Percentiles rank a stretch among this genome's conserved stretches.
phyloP scores from a whole-genome alignment of 768 basidiomycete species.

The Cystofilobasidium ferigula region DNA sequence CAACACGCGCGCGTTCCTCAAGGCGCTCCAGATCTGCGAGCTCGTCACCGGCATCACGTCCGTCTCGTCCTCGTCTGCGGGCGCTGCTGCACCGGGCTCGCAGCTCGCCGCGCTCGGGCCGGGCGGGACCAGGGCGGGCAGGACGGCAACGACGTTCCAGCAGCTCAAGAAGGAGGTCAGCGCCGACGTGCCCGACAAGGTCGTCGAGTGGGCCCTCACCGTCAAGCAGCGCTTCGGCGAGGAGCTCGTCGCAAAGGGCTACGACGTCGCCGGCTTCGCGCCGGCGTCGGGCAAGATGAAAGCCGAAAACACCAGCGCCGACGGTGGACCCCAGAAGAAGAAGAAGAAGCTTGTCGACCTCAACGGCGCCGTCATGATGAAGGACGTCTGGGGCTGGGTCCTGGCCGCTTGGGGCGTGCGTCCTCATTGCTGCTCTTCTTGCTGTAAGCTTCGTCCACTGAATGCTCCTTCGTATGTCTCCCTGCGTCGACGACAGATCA shows the following conservation, averaged over 20 bases:
- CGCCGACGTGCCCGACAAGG: neutral
- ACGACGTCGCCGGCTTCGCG: neutral
- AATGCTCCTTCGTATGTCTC: neutral
- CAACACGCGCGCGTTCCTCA: neutral
- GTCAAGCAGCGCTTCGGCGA: neutral
- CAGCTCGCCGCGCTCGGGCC: neutral
- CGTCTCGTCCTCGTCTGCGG: neutral
- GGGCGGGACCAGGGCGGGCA: neutral
- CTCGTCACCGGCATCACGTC: neutral
- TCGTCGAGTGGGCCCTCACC: neutral
- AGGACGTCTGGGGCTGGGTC: neutral
- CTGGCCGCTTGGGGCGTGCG: neutral
- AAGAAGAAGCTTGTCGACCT: neutral
- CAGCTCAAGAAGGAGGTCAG: neutral
- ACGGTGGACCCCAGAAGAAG: neutral
- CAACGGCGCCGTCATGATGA: neutral
- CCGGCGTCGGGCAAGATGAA: neutral
- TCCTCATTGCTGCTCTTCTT: neutral
- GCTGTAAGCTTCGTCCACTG: too few species aligned
- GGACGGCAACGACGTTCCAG: neutral
- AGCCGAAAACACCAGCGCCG: neutral
- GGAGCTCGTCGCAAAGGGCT: neutral
- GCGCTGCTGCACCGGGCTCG: neutral
- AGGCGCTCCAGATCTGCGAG: neutral
- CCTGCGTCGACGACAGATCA: neutral